phyloP scores from a whole-genome alignment of 306 rosid species.

The Vigna radiata region DNA sequence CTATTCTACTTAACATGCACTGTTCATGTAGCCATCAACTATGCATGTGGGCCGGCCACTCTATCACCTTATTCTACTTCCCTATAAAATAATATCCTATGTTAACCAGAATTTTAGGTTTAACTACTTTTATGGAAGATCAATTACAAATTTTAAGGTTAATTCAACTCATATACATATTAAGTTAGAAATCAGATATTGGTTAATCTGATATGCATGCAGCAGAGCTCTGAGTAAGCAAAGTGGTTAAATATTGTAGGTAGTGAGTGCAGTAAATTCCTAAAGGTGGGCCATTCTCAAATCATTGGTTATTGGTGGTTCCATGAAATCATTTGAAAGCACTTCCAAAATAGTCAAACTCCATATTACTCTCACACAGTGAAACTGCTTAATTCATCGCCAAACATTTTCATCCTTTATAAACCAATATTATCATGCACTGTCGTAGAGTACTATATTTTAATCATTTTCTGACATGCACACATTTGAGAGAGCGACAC shows the following conservation, averaged over 20 bases:
- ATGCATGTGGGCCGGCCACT: background rate
- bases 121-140: background rate
- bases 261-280: conserved; percentile 2
- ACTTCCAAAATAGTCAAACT: background rate
- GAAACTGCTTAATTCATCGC: background rate
- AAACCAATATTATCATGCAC: background rate
- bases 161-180: too few relatives aligned
- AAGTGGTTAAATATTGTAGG: conserved; percentile 1
- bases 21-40: background rate
- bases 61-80: background rate
- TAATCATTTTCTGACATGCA: background rate
- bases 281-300: conserved; percentile 19
- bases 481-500: background rate
- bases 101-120: background rate
- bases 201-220: conserved; percentile 7
- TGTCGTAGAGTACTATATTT: background rate
- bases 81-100: background rate
- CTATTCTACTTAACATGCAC: background rate
- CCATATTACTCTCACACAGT: conserved; percentile 18
- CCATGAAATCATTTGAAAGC: background rate
- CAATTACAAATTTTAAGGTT: background rate
- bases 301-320: background rate
- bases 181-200: too few relatives aligned
- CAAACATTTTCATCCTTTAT: background rate
- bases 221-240: background rate